These are phyloP conservation scores for Boletus barrowsii DNA, from an alignment of 768 basidiomycete genomes.

Conservation along the genomic window DNA sequence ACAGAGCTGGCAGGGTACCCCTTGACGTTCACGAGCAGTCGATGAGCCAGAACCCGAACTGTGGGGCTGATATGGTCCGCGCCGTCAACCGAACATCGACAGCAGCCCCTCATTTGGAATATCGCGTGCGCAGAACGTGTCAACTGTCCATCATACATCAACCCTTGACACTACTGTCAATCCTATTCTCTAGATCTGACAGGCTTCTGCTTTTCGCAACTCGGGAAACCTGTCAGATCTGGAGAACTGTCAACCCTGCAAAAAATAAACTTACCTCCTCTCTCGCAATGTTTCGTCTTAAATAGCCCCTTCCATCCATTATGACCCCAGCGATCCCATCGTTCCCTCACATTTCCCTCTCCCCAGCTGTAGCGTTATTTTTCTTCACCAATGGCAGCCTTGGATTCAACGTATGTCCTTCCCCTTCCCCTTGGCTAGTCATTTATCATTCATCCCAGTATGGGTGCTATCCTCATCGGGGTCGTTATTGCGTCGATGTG, in stretches of 20 bases:
- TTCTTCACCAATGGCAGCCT: conserved; percentile 6
- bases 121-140: not conserved
- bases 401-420: conserved; percentile 35
- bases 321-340: not conserved
- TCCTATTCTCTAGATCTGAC: not conserved
- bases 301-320: not conserved
- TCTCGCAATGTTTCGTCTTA: not conserved
- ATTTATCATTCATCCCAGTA: conserved; percentile 25
- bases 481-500: conserved; percentile 47
- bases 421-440: no score
- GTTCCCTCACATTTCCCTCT: not conserved
- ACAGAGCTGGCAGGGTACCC: not conserved
- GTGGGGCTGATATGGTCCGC: no score
- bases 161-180: not conserved
- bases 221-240: not conserved
- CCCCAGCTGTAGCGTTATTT: not conserved
- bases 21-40: not conserved
- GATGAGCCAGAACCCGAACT: not conserved
- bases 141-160: not conserved
- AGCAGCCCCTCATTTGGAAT: not conserved
- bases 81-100: no score
- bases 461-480: conserved; percentile 51
- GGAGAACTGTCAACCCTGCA: not conserved
- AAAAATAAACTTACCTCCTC: not conserved
- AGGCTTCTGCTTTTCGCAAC: no score